These are phyloP conservation scores for Didymella sp. DNA, from an alignment of 2,329 filamentous ascomycete genomes.

Conservation along the genomic window DNA sequence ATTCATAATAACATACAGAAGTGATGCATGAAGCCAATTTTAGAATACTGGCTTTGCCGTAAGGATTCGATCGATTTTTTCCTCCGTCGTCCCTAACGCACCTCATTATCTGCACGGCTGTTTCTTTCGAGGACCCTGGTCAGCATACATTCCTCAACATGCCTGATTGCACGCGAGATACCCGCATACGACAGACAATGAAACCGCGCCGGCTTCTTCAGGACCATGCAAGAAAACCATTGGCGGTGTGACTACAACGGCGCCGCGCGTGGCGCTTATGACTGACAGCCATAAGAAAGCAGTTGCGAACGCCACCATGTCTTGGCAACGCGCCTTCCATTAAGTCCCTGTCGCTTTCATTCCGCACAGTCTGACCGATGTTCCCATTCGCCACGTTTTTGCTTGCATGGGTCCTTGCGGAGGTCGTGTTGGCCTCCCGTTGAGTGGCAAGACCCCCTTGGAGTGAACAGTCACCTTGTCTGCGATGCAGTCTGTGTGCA, in stretches of 20 bases:
- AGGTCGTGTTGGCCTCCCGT: not conserved
- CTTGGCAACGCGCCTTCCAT: not conserved
- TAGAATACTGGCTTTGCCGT: not conserved
- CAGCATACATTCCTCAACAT: not conserved
- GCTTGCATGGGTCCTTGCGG: not conserved
- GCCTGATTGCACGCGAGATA: not conserved
- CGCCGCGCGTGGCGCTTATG: constrained; percentile 6
- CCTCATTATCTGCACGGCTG: constrained; percentile 1
- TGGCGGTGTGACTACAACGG: constrained; percentile 2
- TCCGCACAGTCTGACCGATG: not conserved
- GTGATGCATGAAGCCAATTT: not conserved
- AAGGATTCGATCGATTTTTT: not conserved
- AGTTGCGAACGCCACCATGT: not conserved
- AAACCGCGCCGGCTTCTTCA: constrained; percentile 7
- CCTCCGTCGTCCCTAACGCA: not conserved
- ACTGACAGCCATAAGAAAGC: not conserved
- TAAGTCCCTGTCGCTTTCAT: not conserved
- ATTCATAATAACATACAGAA: not conserved
- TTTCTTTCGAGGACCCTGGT: not conserved
- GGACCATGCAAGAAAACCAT: not conserved
- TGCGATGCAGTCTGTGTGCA: not conserved
- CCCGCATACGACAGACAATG: not conserved
- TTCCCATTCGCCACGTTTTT: not conserved
- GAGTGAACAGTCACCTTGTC: not conserved
- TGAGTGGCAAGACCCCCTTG: not conserved